Evolutionary conservation across 2,329 filamentous ascomycete genomes (phyloP).

Genomic region (Beauveria brongniartii): DNA sequence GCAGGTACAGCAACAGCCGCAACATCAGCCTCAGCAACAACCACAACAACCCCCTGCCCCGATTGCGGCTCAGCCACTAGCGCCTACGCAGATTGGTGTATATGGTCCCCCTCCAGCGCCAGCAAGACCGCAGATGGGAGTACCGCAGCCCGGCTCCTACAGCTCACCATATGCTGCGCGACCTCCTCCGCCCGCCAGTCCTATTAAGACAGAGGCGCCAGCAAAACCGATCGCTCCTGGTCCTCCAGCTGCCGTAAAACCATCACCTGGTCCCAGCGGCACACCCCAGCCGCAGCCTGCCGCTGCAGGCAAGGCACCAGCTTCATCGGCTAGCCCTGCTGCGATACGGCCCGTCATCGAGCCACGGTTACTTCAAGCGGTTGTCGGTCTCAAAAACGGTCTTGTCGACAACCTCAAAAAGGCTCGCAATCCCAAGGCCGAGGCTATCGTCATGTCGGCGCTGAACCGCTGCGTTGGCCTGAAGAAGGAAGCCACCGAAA

Average conservation of each 20-base stretch:
- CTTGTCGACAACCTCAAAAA: conserved; percentile 38
- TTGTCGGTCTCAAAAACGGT: conserved; percentile 39
- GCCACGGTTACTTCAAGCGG: conserved; percentile 32
- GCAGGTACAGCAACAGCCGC: conserved; percentile 15
- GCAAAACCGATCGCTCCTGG: conserved; percentile 11
- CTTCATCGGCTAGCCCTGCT: conserved; percentile 20
- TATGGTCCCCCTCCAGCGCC: conserved; percentile 29
- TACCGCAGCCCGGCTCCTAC: conserved; percentile 25
- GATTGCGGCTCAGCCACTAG: not conserved
- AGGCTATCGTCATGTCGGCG: conserved; percentile 44
- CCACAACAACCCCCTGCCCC: conserved; percentile 23
- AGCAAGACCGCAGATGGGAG: conserved; percentile 24
- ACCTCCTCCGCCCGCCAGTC: conserved; percentile 17
- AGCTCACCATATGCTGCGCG: conserved; percentile 30
- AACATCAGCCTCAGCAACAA: not conserved
- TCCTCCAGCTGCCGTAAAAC: not conserved
- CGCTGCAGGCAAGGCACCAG: conserved; percentile 17
- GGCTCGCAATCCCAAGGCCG: conserved; percentile 32
- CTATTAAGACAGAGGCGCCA: conserved; percentile 6
- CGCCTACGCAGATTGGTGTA: conserved; percentile 23
- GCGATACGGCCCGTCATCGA: conserved; percentile 32
- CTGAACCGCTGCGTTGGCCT: conserved; percentile 44
- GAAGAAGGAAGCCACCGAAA: conserved; percentile 34
- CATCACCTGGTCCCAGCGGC: conserved; percentile 4
- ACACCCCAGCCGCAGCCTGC: conserved; percentile 12